Evolutionary conservation across 768 basidiomycete species (phyloP).

Genomic region (Leucocoprinus birnbaumii): DNA sequence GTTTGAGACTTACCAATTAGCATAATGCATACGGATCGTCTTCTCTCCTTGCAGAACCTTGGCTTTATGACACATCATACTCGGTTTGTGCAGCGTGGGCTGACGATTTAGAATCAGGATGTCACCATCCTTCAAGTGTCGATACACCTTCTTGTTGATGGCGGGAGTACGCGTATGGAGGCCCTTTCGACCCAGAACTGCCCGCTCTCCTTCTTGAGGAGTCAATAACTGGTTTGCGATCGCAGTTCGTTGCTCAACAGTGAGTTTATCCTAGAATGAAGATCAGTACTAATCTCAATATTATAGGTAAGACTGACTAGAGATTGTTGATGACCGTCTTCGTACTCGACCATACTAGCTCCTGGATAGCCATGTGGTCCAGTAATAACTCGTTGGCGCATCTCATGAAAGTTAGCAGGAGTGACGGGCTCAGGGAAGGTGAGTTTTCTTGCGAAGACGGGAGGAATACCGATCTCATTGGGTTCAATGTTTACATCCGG

Average conservation of each 20-base stretch:
- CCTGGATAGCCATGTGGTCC: conserved; percentile 90
- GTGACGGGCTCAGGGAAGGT: conserved; percentile 99
- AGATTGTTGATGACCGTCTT: conserved; percentile 86
- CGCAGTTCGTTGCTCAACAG: conserved; percentile 87
- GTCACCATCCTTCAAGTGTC: conserved; percentile 93
- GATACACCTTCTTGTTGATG: conserved; percentile 96
- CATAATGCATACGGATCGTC: conserved; percentile 99
- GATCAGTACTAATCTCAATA: neutral
- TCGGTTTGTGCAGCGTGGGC: conserved; percentile 97
- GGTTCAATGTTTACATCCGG: conserved; percentile 99
- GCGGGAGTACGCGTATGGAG: conserved; percentile 75
- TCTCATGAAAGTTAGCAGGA: conserved; percentile 80
- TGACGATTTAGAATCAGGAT: conserved; percentile 95
- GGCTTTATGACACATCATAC: conserved; percentile 99
- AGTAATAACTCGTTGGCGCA: conserved; percentile 87
- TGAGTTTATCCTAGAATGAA: conserved; percentile 70
- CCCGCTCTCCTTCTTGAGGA: conserved; percentile 74
- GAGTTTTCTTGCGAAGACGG: conserved; percentile 93
- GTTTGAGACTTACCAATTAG: conserved; percentile 81
- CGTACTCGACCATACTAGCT: conserved; percentile 91
- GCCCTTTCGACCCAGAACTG: conserved; percentile 42
- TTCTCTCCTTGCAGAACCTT: conserved; percentile 93
- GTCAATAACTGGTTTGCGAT: conserved; percentile 95
- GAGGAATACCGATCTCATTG: conserved; percentile 97
- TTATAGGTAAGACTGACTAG: conserved; percentile 46